These are phyloP conservation scores for Lachnellula hyalina DNA, from an alignment of 2,329 filamentous ascomycete genomes.

Conservation along the genomic window DNA sequence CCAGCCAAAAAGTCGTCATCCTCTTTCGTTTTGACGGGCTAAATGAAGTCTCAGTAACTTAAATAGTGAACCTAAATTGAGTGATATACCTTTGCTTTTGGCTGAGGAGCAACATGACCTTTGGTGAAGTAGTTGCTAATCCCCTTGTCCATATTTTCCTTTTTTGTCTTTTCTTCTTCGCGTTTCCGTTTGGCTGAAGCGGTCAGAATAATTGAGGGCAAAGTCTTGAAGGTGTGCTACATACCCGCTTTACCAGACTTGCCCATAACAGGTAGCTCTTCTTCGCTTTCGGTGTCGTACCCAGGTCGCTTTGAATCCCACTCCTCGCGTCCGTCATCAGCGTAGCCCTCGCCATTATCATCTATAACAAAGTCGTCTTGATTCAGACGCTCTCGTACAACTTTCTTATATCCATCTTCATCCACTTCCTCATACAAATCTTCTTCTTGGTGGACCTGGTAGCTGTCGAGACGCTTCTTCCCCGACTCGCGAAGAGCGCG, in stretches of 20 bases:
- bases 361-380: slow-evolving; percentile 98
- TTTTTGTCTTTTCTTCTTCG: slow-evolving; percentile 79
- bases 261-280: slow-evolving; percentile 48
- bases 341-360: slow-evolving; percentile 95
- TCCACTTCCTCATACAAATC: slow-evolving; percentile 94
- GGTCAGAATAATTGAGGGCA: slow-evolving; percentile 3
- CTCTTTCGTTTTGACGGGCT: slow-evolving; percentile 76
- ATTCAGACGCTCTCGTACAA: slow-evolving; percentile 82
- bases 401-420: slow-evolving; percentile 94
- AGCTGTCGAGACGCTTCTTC: slow-evolving; percentile 84
- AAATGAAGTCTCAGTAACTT: slow-evolving; percentile 21
- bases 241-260: slow-evolving; percentile 41
- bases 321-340: slow-evolving; percentile 92
- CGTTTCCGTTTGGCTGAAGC: slow-evolving; percentile 73
- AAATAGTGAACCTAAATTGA: slow-evolving; percentile 3
- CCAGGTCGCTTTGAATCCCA: slow-evolving; percentile 61
- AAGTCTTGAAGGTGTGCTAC: neutral
- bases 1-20: slow-evolving; percentile 83
- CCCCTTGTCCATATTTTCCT: slow-evolving; percentile 81
- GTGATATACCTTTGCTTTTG: slow-evolving; percentile 71
- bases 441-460: slow-evolving; percentile 78
- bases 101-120: slow-evolving; percentile 57
- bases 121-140: slow-evolving; percentile 94
- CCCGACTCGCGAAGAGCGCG: slow-evolving; percentile 78
- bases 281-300: slow-evolving; percentile 72